Base-by-base conservation (phyloP, 2,329 filamentous ascomycete genomes). In the Fusarium sterilihyphosum region DNA sequence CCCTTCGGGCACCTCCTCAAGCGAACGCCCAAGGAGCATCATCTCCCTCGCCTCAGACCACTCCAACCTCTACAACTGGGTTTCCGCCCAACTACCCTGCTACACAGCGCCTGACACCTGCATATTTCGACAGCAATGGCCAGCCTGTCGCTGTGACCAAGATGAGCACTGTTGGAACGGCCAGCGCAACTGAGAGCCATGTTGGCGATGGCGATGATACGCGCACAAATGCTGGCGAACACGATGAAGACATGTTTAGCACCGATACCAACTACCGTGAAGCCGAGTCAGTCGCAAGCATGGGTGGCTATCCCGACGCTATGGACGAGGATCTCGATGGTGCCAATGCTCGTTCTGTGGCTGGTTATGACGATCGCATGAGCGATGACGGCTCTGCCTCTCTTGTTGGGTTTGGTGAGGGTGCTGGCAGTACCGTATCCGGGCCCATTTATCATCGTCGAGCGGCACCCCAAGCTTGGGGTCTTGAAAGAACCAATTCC, bases 351-450 rank as follows among this genome's bases (percentile, higher is more conserved):
- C 85, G 84, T 22, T 89, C 87, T 43, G 83, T 86, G 6, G 85
- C 85, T 26, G 87, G 85, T 8, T 89, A 85, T 67, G 88, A 90
- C 69, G 93, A 94, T 74, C 93, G 93, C 67, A 92, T 96, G 88
- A 96, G 93, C 77, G 95, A 97, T 77, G 94, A 97, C 78, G 93
- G 92, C 13, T 92, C 91, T 60, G 94, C 92, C 6, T 96, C 93
- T 72, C 87, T 98, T 11, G 96, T 98, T 16, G 96, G 93, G 1
- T 98, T 98, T 77, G 96, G 96, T 57, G 95, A 98, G 82, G 96
- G 95, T 40, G 95, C 96, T 16, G 94, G 92, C 76, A 94, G 93
- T 81, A 94, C 94, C 10, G 92, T 95, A 65, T 94, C 92, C 68
- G 94, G 94, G 0, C 94, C 94, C 44, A 93, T 93, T 80, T 88